Base-by-base conservation (phyloP, 352 stramenopile genomes). In the Saprolegnia diclina region DNA sequence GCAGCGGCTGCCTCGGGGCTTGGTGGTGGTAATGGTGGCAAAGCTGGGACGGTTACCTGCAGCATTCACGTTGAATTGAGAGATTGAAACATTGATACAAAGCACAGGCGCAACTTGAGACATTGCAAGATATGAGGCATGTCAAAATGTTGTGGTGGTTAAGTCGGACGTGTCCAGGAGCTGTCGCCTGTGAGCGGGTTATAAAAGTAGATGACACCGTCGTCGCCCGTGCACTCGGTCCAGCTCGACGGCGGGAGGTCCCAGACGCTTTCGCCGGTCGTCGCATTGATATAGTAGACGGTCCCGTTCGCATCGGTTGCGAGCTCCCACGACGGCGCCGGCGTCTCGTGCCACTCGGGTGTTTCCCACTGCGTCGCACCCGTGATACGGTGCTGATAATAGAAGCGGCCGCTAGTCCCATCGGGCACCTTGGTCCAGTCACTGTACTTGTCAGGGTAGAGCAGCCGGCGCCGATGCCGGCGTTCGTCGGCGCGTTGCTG, bases 151-250 rank as follows among this genome's bases (percentile, higher is more conserved):
- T 54, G 46, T 54, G n/a, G 2, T 5, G 5, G n/a, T 54, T 5
- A 54, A 5, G 24, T 6, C n/a, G n/a, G 46, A 35, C 29, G 29
- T 2, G n/a, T 79, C 85, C 85, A 93, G 44, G 82, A 72, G 0
- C 83, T 87, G 65, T 91, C 79, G 11, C 79, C 83, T 0, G 83
- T 88, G 53, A 77, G 5, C 11, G 64, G 76, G 75, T 89, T 91
- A 74, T 80, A 89, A 56, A 90, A 93, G 78, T 91, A 93, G 52
- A 89, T 67, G 71, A 84, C 88, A 42, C 82, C 83, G 65, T 79
- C 62, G 24, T 87, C 79, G 44, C 90, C 83, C 11, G 79, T 71
- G 64, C 80, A 81, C 44, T 90, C 77, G 44, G 85, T 70, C 85
- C 85, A 93, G 81, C 29, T 35, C 5, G 29, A 35, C 29, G 29